Evolutionary conservation across 345 rosid species (phyloP).

Genomic region (Nephelium lappaceum): DNA sequence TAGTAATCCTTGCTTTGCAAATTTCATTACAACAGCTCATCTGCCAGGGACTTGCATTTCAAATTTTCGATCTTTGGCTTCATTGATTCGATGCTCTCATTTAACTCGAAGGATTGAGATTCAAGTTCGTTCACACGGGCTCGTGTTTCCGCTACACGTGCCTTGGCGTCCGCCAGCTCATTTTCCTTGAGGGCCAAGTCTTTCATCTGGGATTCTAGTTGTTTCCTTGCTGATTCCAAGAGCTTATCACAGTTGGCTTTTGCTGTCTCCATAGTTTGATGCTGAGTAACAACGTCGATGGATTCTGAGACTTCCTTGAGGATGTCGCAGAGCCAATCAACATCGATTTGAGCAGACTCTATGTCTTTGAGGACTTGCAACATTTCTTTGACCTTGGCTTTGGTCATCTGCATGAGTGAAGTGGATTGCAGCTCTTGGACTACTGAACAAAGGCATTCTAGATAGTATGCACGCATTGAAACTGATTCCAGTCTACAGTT

Average conservation of each 20-base stretch:
- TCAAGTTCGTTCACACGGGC: slow-evolving; percentile 35
- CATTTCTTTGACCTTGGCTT: slow-evolving; percentile 64
- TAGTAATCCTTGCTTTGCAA: neutral
- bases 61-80: slow-evolving; percentile 34
- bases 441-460: slow-evolving; percentile 72
- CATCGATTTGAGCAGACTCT: slow-evolving; percentile 66
- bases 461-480: slow-evolving; percentile 66
- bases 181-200: slow-evolving; percentile 44
- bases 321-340: slow-evolving; percentile 57
- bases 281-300: slow-evolving; percentile 33
- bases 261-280: slow-evolving; percentile 35
- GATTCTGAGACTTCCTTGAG: slow-evolving; percentile 44
- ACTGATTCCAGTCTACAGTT: slow-evolving; percentile 66
- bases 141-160: slow-evolving; percentile 28
- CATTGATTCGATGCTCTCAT: slow-evolving; percentile 21
- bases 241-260: slow-evolving; percentile 35
- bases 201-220: slow-evolving; percentile 37
- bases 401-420: slow-evolving; percentile 58
- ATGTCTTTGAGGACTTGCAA: slow-evolving; percentile 78
- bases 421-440: slow-evolving; percentile 72
- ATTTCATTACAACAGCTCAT: slow-evolving; percentile 36
- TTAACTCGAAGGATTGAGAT: slow-evolving; percentile 33
- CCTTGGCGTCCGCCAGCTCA: slow-evolving; percentile 34
- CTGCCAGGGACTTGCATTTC: slow-evolving; percentile 32
- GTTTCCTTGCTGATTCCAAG: slow-evolving; percentile 35